These are phyloP conservation scores for Hansenula anomala DNA, from an alignment of 1,139 yeast species.

Conservation along the genomic window DNA sequence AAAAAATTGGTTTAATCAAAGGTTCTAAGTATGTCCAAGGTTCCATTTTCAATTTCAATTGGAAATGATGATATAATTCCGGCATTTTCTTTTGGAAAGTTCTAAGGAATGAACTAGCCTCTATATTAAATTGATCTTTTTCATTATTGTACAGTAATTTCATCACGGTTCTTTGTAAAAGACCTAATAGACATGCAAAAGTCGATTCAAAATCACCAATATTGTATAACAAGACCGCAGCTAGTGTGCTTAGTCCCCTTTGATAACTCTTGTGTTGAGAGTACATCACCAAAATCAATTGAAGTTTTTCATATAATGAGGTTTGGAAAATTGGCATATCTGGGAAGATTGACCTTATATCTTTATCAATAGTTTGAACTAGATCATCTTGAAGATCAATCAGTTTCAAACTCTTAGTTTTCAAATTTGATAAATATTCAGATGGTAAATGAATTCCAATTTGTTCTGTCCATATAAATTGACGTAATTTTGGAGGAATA, in stretches of 20 bases:
- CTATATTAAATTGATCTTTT: constrained; percentile 21
- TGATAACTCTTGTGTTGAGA: constrained; percentile 23
- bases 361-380: constrained; percentile 22
- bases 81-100: constrained; percentile 41
- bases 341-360: constrained; percentile 35
- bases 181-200: constrained; percentile 40
- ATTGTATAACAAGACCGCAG: constrained; percentile 38
- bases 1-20: constrained; percentile 31
- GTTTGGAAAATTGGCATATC: constrained; percentile 40
- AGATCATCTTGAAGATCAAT: constrained; percentile 8
- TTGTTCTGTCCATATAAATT: constrained; percentile 46
- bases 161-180: constrained; percentile 33
- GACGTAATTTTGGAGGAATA: constrained; percentile 44
- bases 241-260: constrained; percentile 29
- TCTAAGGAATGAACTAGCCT: constrained; percentile 39
- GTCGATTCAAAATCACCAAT: constrained; percentile 34
- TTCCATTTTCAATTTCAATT: constrained; percentile 29
- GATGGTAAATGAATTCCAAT: constrained; percentile 33
- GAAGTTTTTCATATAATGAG: constrained; percentile 30
- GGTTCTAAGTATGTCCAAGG: constrained; percentile 33
- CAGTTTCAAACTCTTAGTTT: constrained; percentile 5
- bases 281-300: constrained; percentile 27
- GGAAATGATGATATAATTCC: constrained; percentile 46
- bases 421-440: constrained; percentile 16
- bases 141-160: constrained; percentile 24